These are phyloP conservation scores for Claviceps monticola DNA, from an alignment of 2,329 filamentous ascomycete species.

Conservation along the genomic window DNA sequence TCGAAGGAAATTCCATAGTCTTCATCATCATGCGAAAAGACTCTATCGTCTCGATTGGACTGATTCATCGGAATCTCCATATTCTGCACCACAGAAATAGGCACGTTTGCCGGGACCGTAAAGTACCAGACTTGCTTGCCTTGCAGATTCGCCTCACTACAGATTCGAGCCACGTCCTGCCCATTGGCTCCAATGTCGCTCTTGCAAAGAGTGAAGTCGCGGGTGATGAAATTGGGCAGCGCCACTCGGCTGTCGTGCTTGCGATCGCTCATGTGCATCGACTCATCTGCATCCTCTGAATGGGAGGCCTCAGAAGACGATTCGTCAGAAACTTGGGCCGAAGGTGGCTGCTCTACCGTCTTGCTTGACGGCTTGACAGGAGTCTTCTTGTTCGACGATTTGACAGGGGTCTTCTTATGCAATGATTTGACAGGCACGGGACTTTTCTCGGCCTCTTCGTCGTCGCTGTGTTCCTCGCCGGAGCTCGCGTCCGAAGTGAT, in stretches of 20 bases:
- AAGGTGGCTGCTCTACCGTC: background rate
- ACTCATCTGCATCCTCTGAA: slow-evolving; percentile 23
- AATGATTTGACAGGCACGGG: background rate
- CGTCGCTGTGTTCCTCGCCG: slow-evolving; percentile 13
- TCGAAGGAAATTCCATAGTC: slow-evolving; percentile 48
- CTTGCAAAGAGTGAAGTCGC: slow-evolving; percentile 40
- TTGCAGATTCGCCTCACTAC: slow-evolving; percentile 43
- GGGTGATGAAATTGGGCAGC: slow-evolving; percentile 31
- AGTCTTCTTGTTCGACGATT: no score
- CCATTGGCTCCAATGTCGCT: slow-evolving; percentile 23
- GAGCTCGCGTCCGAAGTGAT: slow-evolving; percentile 9
- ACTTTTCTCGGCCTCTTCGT: slow-evolving; percentile 8
- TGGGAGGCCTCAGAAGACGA: slow-evolving; percentile 10
- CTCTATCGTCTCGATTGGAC: slow-evolving; percentile 33
- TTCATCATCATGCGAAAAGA: slow-evolving; percentile 49
- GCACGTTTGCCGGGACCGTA: slow-evolving; percentile 54
- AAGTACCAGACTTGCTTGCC: slow-evolving; percentile 75
- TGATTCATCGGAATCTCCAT: slow-evolving; percentile 47
- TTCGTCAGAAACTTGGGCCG: slow-evolving; percentile 1
- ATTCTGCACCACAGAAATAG: slow-evolving; percentile 52
- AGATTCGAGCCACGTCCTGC: slow-evolving; percentile 37
- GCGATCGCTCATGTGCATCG: slow-evolving; percentile 24
- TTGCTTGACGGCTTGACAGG: background rate
- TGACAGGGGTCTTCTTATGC: background rate
- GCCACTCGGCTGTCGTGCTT: slow-evolving; percentile 21